A percentile compares a stretch with the other conserved stretches of the same genome.
phyloP scores from a whole-genome alignment of 23 red algal genomes.

The Gracilaria vermiculophylla region DNA sequence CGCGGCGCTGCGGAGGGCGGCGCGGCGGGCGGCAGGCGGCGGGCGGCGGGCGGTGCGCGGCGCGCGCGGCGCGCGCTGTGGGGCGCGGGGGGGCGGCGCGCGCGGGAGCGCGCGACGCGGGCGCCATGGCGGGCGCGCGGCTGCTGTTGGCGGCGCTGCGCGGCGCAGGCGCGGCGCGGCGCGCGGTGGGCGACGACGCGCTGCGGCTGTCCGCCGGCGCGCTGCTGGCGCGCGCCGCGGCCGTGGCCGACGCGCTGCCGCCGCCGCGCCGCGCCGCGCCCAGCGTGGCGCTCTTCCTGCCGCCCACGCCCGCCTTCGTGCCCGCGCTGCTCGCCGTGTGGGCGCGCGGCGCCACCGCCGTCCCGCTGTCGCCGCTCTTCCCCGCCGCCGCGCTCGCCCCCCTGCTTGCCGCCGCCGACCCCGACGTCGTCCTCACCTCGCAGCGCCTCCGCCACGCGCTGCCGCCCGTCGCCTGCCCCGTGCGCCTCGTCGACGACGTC shows the following conservation, averaged over 20 bases:
- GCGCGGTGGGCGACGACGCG: neutral
- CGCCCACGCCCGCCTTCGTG: conserved; percentile 18
- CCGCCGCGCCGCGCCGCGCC: neutral
- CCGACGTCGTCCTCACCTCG: conserved; percentile 12
- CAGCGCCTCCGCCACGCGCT: conserved; percentile 25
- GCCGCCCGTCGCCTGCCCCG: neutral
- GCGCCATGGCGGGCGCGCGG: neutral
- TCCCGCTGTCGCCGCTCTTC: conserved; percentile 59
- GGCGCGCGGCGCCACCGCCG: conserved; percentile 16
- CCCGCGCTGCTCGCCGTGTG: conserved; percentile 36
- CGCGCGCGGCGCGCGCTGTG: neutral
- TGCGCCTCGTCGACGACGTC: neutral
- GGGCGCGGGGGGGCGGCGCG: neutral
- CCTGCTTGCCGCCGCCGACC: neutral
- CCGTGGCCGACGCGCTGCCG: neutral
- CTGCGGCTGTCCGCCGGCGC: neutral
- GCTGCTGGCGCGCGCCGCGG: neutral
- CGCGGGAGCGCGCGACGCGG: neutral
- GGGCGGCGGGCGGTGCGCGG: neutral
- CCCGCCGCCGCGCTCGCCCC: conserved; percentile 45
- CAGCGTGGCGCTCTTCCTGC: conserved; percentile 6
- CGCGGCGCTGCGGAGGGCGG: too few species aligned
- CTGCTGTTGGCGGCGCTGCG: conserved; percentile 9
- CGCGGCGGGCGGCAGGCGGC: neutral
- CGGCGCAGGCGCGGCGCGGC: neutral